These are phyloP conservation scores for Raphanus raphanistrum DNA, from an alignment of 345 rosid species.

Conservation along the genomic window DNA sequence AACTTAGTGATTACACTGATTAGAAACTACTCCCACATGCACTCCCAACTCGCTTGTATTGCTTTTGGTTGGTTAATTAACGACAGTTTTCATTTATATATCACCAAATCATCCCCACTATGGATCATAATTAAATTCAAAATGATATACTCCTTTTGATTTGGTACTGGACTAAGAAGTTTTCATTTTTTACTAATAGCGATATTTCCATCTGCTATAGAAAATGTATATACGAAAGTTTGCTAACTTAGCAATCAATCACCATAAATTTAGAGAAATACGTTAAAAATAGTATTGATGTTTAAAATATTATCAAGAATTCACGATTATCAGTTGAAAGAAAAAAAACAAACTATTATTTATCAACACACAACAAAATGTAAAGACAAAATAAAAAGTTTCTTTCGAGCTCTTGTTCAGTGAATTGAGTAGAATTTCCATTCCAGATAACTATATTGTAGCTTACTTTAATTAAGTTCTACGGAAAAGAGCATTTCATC, in stretches of 20 bases:
- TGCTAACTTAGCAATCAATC: neutral
- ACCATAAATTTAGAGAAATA: neutral
- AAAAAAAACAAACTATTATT: neutral
- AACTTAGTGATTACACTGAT: neutral
- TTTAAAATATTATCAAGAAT: neutral
- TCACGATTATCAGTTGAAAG: neutral
- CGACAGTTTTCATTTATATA: slow-evolving; percentile 22
- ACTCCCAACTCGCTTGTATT: slow-evolving; percentile 15
- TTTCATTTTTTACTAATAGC: neutral
- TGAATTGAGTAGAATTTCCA: neutral
- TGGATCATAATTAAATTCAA: neutral
- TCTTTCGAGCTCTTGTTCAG: neutral
- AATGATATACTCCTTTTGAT: neutral
- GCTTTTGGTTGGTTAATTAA: slow-evolving; percentile 29
- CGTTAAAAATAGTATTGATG: neutral
- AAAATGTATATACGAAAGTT: neutral
- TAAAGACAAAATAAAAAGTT: no score
- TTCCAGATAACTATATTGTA: neutral
- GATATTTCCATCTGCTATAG: neutral
- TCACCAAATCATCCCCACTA: slow-evolving; percentile 3
- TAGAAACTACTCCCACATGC: slow-evolving; percentile 37
- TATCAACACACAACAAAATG: neutral
- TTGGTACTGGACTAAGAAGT: neutral
- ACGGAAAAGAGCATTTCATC: neutral
- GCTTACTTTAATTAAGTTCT: neutral